Evolutionary conservation across 1,284 basidiomycete genomes (phyloP).

Genomic region (Pascua guehoae): DNA sequence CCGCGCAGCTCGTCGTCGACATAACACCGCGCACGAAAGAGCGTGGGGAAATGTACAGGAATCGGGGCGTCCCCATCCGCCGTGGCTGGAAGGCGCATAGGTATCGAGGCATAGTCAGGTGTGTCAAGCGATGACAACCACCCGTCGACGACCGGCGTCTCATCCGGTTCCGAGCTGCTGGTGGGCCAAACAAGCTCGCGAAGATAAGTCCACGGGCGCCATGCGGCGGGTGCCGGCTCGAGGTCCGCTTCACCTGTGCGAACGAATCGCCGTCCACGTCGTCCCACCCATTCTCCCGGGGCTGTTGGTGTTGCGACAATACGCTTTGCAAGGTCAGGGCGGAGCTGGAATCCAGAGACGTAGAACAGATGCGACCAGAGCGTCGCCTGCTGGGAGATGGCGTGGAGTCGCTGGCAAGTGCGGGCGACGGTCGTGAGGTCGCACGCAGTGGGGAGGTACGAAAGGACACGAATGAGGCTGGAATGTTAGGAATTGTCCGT

Average conservation of each 20-base stretch:
- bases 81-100: neutral
- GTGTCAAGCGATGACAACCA: no score
- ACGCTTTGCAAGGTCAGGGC: neutral
- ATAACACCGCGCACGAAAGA: conserved; percentile 24
- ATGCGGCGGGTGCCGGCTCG: neutral
- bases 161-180: no score
- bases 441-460: conserved; percentile 22
- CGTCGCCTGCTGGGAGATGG: conserved; percentile 23
- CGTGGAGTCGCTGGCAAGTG: conserved; percentile 23
- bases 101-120: no score
- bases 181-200: conserved; percentile 1
- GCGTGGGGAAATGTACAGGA: conserved; percentile 37
- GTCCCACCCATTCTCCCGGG: conserved; percentile 20
- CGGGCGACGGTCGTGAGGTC: conserved; percentile 19
- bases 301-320: conserved; percentile 17
- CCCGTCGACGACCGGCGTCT: no score
- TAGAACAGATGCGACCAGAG: conserved; percentile 30
- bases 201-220: neutral
- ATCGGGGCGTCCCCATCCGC: conserved; percentile 4
- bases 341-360: conserved; percentile 18
- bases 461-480: conserved; percentile 30
- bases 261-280: conserved; percentile 1
- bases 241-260: neutral
- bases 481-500: neutral
- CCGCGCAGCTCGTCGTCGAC: conserved; percentile 13